Evolutionary conservation across 106 monocot genomes (phyloP), one percentile per base, ranked within the genome.

Genomic region (Dioscorea dumetorum): DNA sequence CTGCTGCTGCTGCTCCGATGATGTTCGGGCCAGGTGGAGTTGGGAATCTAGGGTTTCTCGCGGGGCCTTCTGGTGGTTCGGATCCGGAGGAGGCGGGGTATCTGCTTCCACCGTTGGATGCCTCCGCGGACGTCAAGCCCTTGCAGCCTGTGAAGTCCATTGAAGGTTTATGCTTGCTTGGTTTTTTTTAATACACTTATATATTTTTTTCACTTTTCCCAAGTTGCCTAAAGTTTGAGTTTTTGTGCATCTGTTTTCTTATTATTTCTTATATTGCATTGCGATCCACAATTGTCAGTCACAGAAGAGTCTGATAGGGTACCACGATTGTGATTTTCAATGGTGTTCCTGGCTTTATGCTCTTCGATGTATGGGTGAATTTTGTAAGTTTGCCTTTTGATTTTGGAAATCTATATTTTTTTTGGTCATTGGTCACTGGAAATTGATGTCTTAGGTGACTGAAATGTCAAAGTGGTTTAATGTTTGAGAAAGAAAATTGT

Each of bases 51-150:
- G 88, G 84, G 49, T 79, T 81, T 57, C 34, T 15, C 14, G 53
- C 52, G 50, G 65, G 56, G 7, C 31, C 68, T 6, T 50, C 72
- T 63, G 73, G 48, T 4, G 51, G 49, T 32, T 72, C 66, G 18
- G 73, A 79, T 34, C 66, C 58, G 24, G 78, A 81, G n/a, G 83
- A 64, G 22, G 51, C 70, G 1, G 17, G 57, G 28, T 69, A 57
- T 28, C 54, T 69, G 9, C 33, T 83, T 18, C 67, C 74, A 52
- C 22, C 80, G 22, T 57, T 64, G 5, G 84, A 84, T 59, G 48
- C 4, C 28, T 70, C 74, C 7, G 33, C 68, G 34, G 83, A 79
- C 57, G 66, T 77, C 48, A 79, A 87, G 50, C 80, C 78, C 32
- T 16, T 70, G 68, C 81, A 73, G 61, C 49, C 67, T 11, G 62